Evolutionary conservation across 202 grass and related monocot genomes (phyloP).

Genomic region (Brachypodium distachyon): DNA sequence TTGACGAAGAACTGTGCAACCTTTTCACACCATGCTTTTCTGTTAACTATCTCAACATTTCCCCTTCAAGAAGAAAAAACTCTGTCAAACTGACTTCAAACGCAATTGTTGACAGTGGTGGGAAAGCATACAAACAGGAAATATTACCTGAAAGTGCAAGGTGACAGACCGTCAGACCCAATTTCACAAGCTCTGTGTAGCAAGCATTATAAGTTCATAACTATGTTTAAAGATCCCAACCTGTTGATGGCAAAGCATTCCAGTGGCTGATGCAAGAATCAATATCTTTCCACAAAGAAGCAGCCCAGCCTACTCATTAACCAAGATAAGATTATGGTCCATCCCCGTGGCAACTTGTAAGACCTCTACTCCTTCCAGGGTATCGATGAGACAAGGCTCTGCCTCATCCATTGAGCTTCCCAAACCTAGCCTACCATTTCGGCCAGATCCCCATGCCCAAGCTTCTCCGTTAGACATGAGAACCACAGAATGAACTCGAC

Average conservation of each 20-base stretch:
- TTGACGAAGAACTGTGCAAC: not conserved
- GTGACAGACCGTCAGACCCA: not conserved
- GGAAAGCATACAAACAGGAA: not conserved
- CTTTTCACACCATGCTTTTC: not conserved
- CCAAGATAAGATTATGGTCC: constrained; percentile 78
- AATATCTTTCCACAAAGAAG: not conserved
- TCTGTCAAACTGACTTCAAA: not conserved
- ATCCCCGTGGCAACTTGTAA: constrained; percentile 62
- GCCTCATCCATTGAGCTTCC: constrained; percentile 77
- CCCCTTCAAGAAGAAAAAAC: not conserved
- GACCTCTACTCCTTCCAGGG: constrained; percentile 50
- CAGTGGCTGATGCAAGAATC: not conserved
- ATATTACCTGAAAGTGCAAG: not conserved
- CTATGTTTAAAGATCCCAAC: not conserved
- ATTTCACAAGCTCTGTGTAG: not conserved
- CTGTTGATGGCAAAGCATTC: not conserved
- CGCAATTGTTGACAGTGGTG: not conserved
- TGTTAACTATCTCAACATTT: not conserved
- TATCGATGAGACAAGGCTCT: constrained; percentile 56
- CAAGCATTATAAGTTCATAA: not conserved
- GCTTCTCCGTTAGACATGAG: constrained; percentile 51
- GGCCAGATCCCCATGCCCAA: constrained; percentile 83
- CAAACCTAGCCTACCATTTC: constrained; percentile 68
- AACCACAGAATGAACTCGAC: constrained; percentile 71
- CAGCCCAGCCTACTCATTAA: constrained; percentile 14